Conservation (phyloP, 805 yeast species). For the Starmera quercuum region DNA sequence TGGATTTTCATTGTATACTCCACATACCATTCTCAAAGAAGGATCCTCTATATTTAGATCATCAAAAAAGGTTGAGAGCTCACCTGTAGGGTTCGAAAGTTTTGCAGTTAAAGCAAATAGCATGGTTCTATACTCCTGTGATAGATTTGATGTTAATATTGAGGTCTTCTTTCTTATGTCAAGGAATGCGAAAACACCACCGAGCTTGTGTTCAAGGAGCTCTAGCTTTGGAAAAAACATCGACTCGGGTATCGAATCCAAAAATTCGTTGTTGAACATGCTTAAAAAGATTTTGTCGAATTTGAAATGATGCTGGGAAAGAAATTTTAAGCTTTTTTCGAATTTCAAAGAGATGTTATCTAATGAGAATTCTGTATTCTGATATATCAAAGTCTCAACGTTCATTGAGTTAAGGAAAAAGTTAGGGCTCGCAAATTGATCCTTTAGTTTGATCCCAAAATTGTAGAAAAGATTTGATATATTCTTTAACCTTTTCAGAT, state of each 20-base stretch:
- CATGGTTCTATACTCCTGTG: conserved; percentile 12
- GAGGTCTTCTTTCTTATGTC: neutral
- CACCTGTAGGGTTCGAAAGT: conserved; percentile 2
- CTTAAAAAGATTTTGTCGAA: conserved; percentile 1
- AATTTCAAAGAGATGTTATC: conserved; percentile 21
- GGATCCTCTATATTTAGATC: conserved; percentile 10
- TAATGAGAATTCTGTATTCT: conserved; percentile 4
- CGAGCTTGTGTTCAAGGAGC: conserved; percentile 6
- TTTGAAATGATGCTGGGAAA: conserved; percentile 6
- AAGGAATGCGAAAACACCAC: conserved; percentile 3
- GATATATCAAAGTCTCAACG: conserved; percentile 23
- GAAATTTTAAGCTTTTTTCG: conserved; percentile 25
- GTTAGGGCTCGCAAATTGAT: conserved; percentile 8
- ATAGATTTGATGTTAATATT: conserved; percentile 4
- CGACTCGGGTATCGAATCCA: conserved; percentile 4
- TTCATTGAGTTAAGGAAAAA: conserved; percentile 22
- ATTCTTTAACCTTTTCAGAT: conserved; percentile 34
- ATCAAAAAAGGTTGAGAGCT: conserved; percentile 5
- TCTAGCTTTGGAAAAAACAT: conserved; percentile 13
- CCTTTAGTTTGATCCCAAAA: conserved; percentile 18
- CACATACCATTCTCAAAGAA: conserved; percentile 17
- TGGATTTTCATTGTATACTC: conserved; percentile 6
- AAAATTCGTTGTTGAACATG: conserved; percentile 9
- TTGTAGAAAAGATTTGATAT: conserved; percentile 39
- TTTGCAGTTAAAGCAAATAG: conserved; percentile 11